Evolutionary conservation across 148 eudicot genomes (phyloP).

Genomic region (Rhododendron ovatum): DNA sequence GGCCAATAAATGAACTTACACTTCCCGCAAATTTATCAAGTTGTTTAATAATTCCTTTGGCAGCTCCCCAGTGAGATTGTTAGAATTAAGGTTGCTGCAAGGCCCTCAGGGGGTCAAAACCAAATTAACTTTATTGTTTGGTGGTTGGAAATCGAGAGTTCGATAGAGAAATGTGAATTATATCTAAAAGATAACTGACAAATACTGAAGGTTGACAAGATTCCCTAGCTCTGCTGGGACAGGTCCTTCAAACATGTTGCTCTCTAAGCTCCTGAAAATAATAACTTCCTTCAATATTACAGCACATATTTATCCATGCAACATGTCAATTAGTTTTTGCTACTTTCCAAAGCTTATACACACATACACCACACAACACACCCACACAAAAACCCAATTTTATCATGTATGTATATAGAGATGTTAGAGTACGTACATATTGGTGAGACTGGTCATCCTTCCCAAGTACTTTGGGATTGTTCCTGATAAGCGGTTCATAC

Average conservation of each 20-base stretch:
- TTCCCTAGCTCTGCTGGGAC: no score
- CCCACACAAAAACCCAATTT: no score
- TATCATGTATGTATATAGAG: no score
- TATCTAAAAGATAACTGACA: neutral
- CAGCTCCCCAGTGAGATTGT: conserved; percentile 9
- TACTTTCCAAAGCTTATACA: neutral
- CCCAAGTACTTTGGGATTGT: conserved; percentile 46
- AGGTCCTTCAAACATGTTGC: no score
- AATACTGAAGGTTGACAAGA: no score
- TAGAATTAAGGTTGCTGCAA: conserved; percentile 44
- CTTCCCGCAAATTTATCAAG: no score
- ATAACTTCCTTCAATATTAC: no score
- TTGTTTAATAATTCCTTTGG: no score
- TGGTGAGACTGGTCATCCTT: conserved; percentile 31
- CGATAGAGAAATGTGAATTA: neutral
- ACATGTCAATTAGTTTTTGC: neutral
- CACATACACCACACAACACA: neutral
- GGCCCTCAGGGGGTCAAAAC: neutral
- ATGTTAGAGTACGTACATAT: no score
- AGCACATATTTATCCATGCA: neutral
- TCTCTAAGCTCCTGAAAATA: no score
- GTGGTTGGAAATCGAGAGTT: neutral
- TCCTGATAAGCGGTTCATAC: conserved; percentile 49
- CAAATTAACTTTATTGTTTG: no score
- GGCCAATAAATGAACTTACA: no score